Conservation (phyloP, 352 stramenopile genomes). For the Globisporangium emineosum region DNA sequence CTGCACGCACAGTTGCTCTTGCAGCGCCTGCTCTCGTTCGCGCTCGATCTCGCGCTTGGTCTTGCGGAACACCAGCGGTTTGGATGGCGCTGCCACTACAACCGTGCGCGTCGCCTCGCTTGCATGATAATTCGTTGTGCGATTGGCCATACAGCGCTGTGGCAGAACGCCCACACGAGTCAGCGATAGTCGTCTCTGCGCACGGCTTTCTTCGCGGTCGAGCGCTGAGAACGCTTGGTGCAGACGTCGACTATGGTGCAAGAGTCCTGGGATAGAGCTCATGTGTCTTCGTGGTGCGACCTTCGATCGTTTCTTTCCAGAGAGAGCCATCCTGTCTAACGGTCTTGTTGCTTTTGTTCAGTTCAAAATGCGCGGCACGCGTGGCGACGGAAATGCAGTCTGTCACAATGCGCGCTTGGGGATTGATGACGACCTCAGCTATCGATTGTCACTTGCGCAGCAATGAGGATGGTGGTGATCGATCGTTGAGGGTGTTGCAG, state of each 20-base stretch:
- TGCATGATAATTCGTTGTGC: neutral
- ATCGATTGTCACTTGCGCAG: neutral
- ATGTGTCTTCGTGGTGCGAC: conserved; percentile 33
- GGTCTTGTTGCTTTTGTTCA: neutral
- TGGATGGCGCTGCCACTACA: conserved; percentile 16
- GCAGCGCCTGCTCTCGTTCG: conserved; percentile 27
- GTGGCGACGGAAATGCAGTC: neutral
- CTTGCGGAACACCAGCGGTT: conserved; percentile 48
- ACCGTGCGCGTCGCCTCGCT: neutral
- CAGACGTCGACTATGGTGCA: conserved; percentile 36
- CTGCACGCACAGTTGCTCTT: conserved; percentile 24
- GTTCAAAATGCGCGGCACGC: neutral
- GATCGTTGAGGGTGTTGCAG: neutral
- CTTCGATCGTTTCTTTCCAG: conserved; percentile 32
- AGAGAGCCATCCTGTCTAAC: conserved; percentile 14
- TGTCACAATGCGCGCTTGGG: neutral
- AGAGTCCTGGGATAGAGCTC: conserved; percentile 27
- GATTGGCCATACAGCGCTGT: conserved; percentile 15
- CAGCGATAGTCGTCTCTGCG: conserved; percentile 17
- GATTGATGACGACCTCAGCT: neutral
- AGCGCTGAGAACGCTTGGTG: conserved; percentile 29
- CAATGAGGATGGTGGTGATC: neutral
- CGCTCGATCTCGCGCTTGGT: conserved; percentile 53
- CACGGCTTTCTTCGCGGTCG: conserved; percentile 37
- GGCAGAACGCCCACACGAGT: conserved; percentile 12